Conservation (phyloP, 2,329 filamentous ascomycete species). For the Pestalotiopsis fici region DNA sequence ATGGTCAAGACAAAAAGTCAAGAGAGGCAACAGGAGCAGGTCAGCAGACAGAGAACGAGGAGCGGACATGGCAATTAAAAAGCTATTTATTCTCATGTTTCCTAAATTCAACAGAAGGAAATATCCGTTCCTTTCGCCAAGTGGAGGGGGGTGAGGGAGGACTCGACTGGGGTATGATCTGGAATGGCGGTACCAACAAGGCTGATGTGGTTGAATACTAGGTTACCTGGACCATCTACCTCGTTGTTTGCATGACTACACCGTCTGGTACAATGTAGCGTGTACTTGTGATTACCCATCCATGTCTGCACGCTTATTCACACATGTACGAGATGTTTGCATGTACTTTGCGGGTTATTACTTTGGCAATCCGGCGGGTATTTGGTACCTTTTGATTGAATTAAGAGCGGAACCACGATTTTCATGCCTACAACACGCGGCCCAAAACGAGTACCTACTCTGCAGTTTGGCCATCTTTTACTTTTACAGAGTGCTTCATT, state of each 20-base stretch:
- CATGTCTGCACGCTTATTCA: background rate
- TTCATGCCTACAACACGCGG: background rate
- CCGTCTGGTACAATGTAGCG: background rate
- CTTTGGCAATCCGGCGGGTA: background rate
- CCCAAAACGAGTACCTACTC: background rate
- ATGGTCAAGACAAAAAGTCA: background rate
- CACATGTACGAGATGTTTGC: background rate
- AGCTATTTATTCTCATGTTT: background rate
- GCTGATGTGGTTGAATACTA: background rate
- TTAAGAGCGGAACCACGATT: background rate
- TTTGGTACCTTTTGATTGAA: background rate
- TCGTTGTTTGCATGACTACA: background rate
- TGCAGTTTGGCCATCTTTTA: background rate
- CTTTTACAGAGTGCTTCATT: background rate
- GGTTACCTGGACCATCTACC: background rate
- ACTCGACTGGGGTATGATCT: background rate
- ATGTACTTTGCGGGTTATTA: background rate
- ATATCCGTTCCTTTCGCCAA: background rate
- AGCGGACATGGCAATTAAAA: background rate
- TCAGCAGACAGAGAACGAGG: background rate
- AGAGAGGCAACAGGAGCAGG: constrained; percentile 1
- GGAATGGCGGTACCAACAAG: background rate
- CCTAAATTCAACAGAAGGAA: background rate
- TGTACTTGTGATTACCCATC: background rate
- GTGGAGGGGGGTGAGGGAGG: background rate